A percentile compares a stretch with the other conserved stretches of the same genome.
Conservation (phyloP, 495 filamentous ascomycete genomes). For the Rusavskia elegans region DNA sequence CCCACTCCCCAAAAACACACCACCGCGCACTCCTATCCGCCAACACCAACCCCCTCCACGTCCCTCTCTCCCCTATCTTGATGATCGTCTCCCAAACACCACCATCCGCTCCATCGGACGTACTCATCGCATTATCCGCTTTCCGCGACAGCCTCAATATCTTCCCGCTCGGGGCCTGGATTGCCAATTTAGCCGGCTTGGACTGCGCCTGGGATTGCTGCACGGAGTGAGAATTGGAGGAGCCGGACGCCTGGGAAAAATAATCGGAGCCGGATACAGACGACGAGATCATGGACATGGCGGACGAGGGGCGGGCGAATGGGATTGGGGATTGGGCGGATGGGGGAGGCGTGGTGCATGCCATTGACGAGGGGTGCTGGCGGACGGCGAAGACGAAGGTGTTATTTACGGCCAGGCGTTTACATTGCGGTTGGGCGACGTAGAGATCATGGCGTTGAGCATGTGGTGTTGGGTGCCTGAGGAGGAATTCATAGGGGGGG, state of each 20-base stretch:
- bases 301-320: constrained; percentile 57
- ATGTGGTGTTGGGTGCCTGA: constrained; percentile 89
- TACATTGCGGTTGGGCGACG: constrained; percentile 85
- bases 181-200: constrained; percentile 90
- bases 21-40: constrained; percentile 90
- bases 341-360: constrained; percentile 31
- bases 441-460: constrained; percentile 94
- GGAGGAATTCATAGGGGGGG: constrained; percentile 82
- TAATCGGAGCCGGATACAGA: constrained; percentile 25
- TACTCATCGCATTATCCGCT: constrained; percentile 45
- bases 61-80: constrained; percentile 82
- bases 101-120: constrained; percentile 41
- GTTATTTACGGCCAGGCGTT: constrained; percentile 74
- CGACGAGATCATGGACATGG: constrained; percentile 67
- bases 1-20: constrained; percentile 98
- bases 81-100: constrained; percentile 96
- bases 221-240: constrained; percentile 24
- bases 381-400: constrained; percentile 95
- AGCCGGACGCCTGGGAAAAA: constrained; percentile 10
- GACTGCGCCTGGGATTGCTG: constrained; percentile 27
- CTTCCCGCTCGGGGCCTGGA: constrained; percentile 91
- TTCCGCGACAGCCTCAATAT: constrained; percentile 83
- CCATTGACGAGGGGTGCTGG: constrained; percentile 64
- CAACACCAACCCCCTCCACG: constrained; percentile 85
- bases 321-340: constrained; percentile 49